phyloP scores from a whole-genome alignment of 2,329 filamentous ascomycete species.

The Aspergillus alliaceus region DNA sequence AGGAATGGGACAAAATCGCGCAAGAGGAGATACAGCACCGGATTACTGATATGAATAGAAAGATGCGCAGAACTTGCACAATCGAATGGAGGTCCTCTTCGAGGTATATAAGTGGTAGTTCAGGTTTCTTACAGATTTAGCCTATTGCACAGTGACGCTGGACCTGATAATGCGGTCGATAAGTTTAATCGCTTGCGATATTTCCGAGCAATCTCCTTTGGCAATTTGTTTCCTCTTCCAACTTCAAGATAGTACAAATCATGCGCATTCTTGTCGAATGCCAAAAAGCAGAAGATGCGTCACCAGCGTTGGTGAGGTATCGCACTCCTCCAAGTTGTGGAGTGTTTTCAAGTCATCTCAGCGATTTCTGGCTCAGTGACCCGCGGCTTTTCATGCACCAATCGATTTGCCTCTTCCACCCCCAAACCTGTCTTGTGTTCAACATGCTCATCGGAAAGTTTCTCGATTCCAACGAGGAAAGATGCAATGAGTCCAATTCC shows the following conservation, averaged over 20 bases:
- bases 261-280: constrained; percentile 3
- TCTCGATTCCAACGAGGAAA: constrained; percentile 1
- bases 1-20: constrained; percentile 3
- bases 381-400: constrained; percentile 3
- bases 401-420: constrained; percentile 3
- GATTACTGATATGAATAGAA: constrained; percentile 3
- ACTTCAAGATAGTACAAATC: constrained; percentile 3
- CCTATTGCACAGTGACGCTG: constrained; percentile 3
- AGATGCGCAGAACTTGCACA: constrained; percentile 1
- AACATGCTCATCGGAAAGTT: constrained; percentile 4
- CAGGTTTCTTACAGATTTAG: constrained; percentile 1
- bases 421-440: constrained; percentile 2
- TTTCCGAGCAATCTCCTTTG: constrained; percentile 3
- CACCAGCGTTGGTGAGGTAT: constrained; percentile 2
- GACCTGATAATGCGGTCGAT: constrained; percentile 3
- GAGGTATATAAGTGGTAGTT: constrained; percentile 2
- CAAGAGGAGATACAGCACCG: constrained; percentile 3
- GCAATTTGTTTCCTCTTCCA: constrained; percentile 3
- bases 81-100: constrained; percentile 3
- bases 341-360: constrained; percentile 3
- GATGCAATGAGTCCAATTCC: constrained; percentile 3
- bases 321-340: constrained; percentile 1
- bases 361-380: constrained; percentile 1
- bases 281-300: constrained; percentile 1
- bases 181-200: constrained; percentile 3